These are phyloP conservation scores for Emmonsia crescens DNA, from an alignment of 2,329 filamentous ascomycete species.

Conservation along the genomic window DNA sequence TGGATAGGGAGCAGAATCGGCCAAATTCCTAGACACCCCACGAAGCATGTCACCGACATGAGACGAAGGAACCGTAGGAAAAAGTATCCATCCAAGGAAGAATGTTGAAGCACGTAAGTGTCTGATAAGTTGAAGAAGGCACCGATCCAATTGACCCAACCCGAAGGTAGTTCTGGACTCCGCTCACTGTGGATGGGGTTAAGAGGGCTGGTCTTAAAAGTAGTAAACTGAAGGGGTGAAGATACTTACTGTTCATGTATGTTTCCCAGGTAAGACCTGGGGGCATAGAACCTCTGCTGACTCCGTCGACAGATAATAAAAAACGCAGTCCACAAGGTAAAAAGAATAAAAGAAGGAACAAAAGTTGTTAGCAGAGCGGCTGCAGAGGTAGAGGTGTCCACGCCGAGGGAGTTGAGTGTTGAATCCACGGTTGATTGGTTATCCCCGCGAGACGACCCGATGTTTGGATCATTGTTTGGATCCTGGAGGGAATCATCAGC, in stretches of 20 bases:
- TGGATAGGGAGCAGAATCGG: slow-evolving; percentile 83
- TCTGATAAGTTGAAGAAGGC: slow-evolving; percentile 51
- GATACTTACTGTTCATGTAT: slow-evolving; percentile 30
- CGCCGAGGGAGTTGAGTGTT: slow-evolving; percentile 21
- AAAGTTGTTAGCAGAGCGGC: slow-evolving; percentile 41
- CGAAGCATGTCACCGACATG: slow-evolving; percentile 63
- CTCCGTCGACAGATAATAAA: slow-evolving; percentile 39
- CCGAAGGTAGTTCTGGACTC: slow-evolving; percentile 37
- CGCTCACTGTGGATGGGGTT: slow-evolving; percentile 26
- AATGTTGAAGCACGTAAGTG: slow-evolving; percentile 74
- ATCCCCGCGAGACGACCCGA: slow-evolving; percentile 31
- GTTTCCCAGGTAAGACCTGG: slow-evolving; percentile 33
- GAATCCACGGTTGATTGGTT: slow-evolving; percentile 27
- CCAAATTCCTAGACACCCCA: slow-evolving; percentile 75
- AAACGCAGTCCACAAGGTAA: slow-evolving; percentile 32
- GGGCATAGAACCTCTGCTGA: slow-evolving; percentile 37
- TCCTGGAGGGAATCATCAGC: slow-evolving; percentile 19
- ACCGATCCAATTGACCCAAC: slow-evolving; percentile 45
- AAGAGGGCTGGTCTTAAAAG: neutral
- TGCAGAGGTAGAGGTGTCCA: slow-evolving; percentile 37
- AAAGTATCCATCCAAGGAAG: slow-evolving; percentile 83
- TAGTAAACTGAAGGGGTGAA: neutral
- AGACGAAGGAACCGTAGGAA: slow-evolving; percentile 82
- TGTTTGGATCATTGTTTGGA: slow-evolving; percentile 30
- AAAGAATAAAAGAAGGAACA: slow-evolving; percentile 36